Evolutionary conservation across 2,329 filamentous ascomycete genomes (phyloP).

Genomic region (Fulvia fulva): DNA sequence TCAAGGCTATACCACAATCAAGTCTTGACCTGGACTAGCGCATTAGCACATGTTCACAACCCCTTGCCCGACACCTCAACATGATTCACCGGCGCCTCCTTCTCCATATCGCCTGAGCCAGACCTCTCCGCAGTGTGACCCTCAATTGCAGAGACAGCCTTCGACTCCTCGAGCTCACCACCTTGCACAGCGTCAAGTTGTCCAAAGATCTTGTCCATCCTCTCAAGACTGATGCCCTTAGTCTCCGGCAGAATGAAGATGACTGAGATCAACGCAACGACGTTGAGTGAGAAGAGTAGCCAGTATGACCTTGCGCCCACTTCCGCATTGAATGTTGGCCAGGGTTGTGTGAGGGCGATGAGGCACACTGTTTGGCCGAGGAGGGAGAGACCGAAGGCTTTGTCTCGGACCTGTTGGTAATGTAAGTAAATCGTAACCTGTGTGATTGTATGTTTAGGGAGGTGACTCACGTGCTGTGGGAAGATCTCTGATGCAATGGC

Average conservation of each 20-base stretch:
- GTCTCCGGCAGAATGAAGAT: slow-evolving; percentile 67
- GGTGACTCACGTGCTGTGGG: slow-evolving; percentile 31
- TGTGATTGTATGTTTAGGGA: too few relatives aligned
- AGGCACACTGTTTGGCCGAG: slow-evolving; percentile 40
- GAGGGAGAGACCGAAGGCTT: slow-evolving; percentile 35
- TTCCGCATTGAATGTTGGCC: slow-evolving; percentile 38
- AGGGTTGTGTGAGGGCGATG: slow-evolving; percentile 39
- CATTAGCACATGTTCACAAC: background rate
- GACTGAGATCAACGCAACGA: slow-evolving; percentile 47
- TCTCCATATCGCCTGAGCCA: slow-evolving; percentile 8
- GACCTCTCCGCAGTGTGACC: slow-evolving; percentile 1
- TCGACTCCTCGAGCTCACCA: slow-evolving; percentile 31
- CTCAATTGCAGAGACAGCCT: slow-evolving; percentile 10
- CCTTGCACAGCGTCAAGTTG: slow-evolving; percentile 38
- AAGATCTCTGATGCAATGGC: slow-evolving; percentile 40
- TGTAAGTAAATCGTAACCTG: too few relatives aligned
- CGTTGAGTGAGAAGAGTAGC: slow-evolving; percentile 39
- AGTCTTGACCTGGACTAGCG: background rate
- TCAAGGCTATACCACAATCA: background rate
- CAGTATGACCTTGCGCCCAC: slow-evolving; percentile 40
- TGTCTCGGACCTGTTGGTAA: slow-evolving; percentile 33
- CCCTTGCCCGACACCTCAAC: slow-evolving; percentile 6
- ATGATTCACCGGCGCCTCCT: slow-evolving; percentile 9
- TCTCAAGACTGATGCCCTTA: slow-evolving; percentile 49
- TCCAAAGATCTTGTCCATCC: slow-evolving; percentile 29